Conservation (phyloP, 2,329 filamentous ascomycete species). For the Epichloe typhina region DNA sequence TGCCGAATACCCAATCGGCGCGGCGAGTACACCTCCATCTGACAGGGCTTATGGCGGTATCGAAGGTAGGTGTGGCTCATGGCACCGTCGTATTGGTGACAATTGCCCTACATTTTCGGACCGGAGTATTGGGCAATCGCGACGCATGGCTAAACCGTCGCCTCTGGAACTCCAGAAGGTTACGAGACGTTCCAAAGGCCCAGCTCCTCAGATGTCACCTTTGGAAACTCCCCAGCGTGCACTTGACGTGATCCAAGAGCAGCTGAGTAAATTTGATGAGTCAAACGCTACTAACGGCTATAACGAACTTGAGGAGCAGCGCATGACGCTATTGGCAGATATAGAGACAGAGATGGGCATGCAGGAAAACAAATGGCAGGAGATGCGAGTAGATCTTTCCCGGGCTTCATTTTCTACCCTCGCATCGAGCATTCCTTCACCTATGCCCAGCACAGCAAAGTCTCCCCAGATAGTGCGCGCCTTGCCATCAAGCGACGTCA, state of each 20-base stretch:
- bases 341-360: conserved; percentile 49
- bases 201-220: conserved; percentile 36
- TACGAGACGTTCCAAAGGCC: conserved; percentile 29
- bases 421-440: conserved; percentile 14
- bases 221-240: conserved; percentile 38
- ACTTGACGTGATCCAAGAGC: conserved; percentile 35
- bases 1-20: conserved; percentile 5
- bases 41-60: conserved; percentile 8
- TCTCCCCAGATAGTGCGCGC: not conserved
- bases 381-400: conserved; percentile 38
- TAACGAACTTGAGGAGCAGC: conserved; percentile 25
- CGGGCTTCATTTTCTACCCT: conserved; percentile 38
- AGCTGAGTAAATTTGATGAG: conserved; percentile 36
- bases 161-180: conserved; percentile 37
- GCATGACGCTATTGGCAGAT: conserved; percentile 39
- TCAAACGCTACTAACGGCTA: conserved; percentile 18
- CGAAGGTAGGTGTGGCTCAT: conserved; percentile 15
- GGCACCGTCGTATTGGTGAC: conserved; percentile 47
- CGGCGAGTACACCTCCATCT: not conserved
- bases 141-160: conserved; percentile 42
- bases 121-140: conserved; percentile 30
- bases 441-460: not conserved
- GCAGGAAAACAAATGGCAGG: conserved; percentile 47
- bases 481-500: not conserved
- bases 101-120: conserved; percentile 45